phyloP scores from a whole-genome alignment of 768 basidiomycete genomes.

The Hemileccinum impolitum region DNA sequence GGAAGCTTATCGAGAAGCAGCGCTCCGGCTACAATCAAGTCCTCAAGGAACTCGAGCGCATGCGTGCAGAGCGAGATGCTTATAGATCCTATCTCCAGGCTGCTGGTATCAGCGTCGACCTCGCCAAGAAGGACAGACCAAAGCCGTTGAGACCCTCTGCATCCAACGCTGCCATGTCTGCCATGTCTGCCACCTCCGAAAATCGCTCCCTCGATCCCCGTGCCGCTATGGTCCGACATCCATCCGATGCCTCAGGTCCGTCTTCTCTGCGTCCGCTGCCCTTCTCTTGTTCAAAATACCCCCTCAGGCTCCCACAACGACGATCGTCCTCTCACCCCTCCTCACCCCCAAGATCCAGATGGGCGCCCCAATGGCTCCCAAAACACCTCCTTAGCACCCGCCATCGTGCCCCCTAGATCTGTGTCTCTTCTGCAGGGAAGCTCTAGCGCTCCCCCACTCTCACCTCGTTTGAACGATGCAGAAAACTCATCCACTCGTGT shows the following conservation, averaged over 20 bases:
- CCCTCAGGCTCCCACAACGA: slow-evolving; percentile 14
- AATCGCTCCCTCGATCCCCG: slow-evolving; percentile 26
- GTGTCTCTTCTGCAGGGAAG: slow-evolving; percentile 17
- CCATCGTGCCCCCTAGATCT: slow-evolving; percentile 21
- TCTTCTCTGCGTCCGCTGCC: neutral
- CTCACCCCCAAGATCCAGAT: slow-evolving; percentile 14
- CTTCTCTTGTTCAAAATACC: neutral
- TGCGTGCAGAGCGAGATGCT: slow-evolving; percentile 75
- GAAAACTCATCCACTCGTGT: slow-evolving; percentile 8
- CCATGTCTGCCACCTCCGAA: slow-evolving; percentile 17
- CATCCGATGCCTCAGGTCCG: slow-evolving; percentile 37
- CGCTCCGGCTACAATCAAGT: slow-evolving; percentile 75
- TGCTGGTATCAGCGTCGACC: slow-evolving; percentile 40
- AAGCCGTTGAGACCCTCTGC: slow-evolving; percentile 17
- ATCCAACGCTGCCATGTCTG: slow-evolving; percentile 22
- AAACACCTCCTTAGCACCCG: slow-evolving; percentile 5
- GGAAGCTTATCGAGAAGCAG: slow-evolving; percentile 95
- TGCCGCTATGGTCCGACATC: slow-evolving; percentile 17
- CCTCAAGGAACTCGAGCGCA: slow-evolving; percentile 81
- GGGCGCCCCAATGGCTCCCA: neutral
- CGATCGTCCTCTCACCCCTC: slow-evolving; percentile 20
- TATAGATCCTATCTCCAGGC: slow-evolving; percentile 38
- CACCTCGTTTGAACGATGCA: slow-evolving; percentile 21
- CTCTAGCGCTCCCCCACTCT: neutral
- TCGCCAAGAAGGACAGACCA: slow-evolving; percentile 26